Conservation (phyloP, 2,329 filamentous ascomycete genomes). For the Thermochaetoides dissita region DNA sequence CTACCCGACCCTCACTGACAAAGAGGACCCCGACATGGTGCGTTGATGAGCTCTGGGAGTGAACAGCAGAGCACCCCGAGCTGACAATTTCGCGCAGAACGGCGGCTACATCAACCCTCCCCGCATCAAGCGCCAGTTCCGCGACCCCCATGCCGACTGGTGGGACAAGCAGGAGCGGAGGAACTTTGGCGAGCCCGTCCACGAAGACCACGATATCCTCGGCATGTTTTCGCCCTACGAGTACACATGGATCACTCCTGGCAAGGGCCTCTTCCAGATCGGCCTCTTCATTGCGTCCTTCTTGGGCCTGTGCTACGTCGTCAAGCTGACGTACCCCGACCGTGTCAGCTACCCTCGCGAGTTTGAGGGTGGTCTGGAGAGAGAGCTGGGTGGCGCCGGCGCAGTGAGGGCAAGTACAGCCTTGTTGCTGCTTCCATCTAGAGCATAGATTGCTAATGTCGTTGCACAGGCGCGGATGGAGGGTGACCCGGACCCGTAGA, state of each 20-base stretch:
- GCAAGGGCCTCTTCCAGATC: constrained; percentile 55
- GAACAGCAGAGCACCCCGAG: background rate
- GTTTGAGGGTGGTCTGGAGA: constrained; percentile 59
- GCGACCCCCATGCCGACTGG: constrained; percentile 86
- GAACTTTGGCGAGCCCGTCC: constrained; percentile 91
- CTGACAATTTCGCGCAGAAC: constrained; percentile 41
- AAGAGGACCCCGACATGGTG: constrained; percentile 54
- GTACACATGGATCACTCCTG: constrained; percentile 68
- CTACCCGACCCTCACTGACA: constrained; percentile 34
- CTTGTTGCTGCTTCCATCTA: no score
- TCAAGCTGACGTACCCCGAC: constrained; percentile 60
- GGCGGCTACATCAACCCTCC: constrained; percentile 73
- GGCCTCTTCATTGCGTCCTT: constrained; percentile 52
- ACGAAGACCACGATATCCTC: constrained; percentile 90
- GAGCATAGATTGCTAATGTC: constrained; percentile 7
- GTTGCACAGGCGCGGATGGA: constrained; percentile 35
- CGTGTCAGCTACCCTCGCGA: constrained; percentile 53
- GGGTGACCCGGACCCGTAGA: constrained; percentile 39
- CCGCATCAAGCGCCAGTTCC: constrained; percentile 72
- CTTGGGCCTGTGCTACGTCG: constrained; percentile 49
- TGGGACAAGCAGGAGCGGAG: constrained; percentile 96
- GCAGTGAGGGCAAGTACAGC: constrained; percentile 46
- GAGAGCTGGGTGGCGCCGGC: constrained; percentile 58
- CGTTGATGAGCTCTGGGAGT: constrained; percentile 10
- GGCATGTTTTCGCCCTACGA: constrained; percentile 80